Evolutionary conservation across 345 rosid species (phyloP).

Genomic region (Euclidium syriacum): DNA sequence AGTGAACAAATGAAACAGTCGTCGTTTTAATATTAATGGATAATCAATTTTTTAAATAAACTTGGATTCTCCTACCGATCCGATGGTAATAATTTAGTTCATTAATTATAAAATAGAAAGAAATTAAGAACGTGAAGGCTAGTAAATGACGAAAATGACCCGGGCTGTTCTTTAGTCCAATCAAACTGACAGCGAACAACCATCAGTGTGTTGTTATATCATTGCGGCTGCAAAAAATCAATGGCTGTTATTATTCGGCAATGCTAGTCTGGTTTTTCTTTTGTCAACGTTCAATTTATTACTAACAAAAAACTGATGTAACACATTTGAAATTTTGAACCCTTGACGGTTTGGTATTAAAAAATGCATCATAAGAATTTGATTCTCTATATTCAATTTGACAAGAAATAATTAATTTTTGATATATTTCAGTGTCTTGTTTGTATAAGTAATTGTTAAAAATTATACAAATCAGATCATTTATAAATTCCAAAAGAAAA

Average conservation of each 20-base stretch:
- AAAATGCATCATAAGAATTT: not conserved
- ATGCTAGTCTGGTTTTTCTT: not conserved
- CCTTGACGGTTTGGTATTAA: not conserved
- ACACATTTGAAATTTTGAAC: not conserved
- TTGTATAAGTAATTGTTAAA: too few species aligned
- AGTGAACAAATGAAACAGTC: not conserved
- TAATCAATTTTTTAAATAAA: not conserved
- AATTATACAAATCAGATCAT: too few species aligned
- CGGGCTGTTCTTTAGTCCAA: not conserved
- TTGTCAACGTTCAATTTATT: not conserved
- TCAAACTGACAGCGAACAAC: conserved; percentile 22
- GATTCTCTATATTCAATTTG: not conserved
- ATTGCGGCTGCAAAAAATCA: not conserved
- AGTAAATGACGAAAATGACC: conserved; percentile 38
- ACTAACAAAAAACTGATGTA: not conserved
- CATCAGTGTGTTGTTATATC: conserved; percentile 1
- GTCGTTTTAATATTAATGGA: too few species aligned
- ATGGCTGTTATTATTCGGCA: not conserved
- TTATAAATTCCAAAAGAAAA: too few species aligned
- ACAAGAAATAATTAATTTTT: not conserved
- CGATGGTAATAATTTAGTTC: conserved; percentile 2
- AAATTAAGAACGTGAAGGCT: conserved; percentile 13
- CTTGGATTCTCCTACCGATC: conserved; percentile 10
- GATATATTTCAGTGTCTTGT: too few species aligned
- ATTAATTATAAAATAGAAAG: not conserved